Evolutionary conservation across 2,329 filamentous ascomycete species (phyloP).

Genomic region (Fusarium buharicum): DNA sequence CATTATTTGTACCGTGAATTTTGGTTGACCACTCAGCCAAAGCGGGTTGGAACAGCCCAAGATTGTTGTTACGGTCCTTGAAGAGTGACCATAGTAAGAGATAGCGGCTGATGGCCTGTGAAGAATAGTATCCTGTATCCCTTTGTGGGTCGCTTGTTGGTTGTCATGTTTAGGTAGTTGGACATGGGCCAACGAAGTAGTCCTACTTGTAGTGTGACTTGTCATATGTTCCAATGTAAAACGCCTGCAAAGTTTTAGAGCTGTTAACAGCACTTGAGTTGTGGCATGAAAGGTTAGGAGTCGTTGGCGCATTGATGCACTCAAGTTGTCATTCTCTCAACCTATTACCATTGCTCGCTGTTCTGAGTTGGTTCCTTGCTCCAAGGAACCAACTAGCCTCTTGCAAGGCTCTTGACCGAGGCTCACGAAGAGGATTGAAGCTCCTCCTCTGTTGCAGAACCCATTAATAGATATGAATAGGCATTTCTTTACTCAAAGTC

Average conservation of each 20-base stretch:
- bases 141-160: conserved; percentile 38
- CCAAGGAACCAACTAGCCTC: conserved; percentile 16
- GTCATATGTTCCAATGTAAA: conserved; percentile 23
- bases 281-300: not conserved
- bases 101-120: too few species aligned
- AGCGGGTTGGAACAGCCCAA: not conserved
- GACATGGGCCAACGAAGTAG: conserved; percentile 28
- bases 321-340: not conserved
- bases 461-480: conserved; percentile 21
- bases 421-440: conserved; percentile 17
- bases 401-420: conserved; percentile 27
- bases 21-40: not conserved
- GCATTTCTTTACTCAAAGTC: conserved; percentile 18
- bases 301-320: not conserved
- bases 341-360: conserved; percentile 3
- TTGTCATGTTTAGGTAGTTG: conserved; percentile 19
- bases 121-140: conserved; percentile 4
- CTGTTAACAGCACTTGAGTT: not conserved
- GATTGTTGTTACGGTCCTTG: conserved; percentile 1
- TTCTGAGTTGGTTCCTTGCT: conserved; percentile 27
- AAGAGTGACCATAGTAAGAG: not conserved
- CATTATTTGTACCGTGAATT: not conserved
- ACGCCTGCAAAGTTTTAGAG: not conserved
- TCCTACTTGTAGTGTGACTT: conserved; percentile 33
- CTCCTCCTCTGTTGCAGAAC: conserved; percentile 19